These are phyloP conservation scores for Emericellopsis cladophorae DNA, from an alignment of 2,329 filamentous ascomycete species.

Conservation along the genomic window DNA sequence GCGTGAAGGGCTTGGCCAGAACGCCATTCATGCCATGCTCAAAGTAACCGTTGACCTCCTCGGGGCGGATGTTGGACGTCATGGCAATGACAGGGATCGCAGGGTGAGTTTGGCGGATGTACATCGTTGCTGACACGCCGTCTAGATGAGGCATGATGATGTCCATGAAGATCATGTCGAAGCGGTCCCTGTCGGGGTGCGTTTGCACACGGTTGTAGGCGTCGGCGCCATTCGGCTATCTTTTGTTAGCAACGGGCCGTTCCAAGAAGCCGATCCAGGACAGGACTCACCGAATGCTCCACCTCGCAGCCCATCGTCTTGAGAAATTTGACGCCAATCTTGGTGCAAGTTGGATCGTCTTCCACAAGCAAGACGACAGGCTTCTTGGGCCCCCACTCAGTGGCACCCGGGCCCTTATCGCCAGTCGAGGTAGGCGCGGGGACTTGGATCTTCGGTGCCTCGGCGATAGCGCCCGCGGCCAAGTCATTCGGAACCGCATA, in stretches of 20 bases:
- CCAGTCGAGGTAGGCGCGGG: conserved; percentile 8
- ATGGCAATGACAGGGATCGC: conserved; percentile 88
- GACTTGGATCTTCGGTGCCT: conserved; percentile 12
- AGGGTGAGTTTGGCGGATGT: conserved; percentile 78
- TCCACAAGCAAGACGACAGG: conserved; percentile 87
- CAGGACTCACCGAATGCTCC: conserved; percentile 48
- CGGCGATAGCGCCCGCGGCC: conserved; percentile 19
- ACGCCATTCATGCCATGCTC: conserved; percentile 99
- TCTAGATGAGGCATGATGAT: conserved; percentile 97
- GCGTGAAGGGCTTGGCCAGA: conserved; percentile 90
- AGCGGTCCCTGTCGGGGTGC: conserved; percentile 28
- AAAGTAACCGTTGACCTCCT: conserved; percentile 96
- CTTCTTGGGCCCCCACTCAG: conserved; percentile 44
- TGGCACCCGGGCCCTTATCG: conserved; percentile 22
- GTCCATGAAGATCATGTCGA: conserved; percentile 71
- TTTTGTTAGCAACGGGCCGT: not conserved
- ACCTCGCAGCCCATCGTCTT: conserved; percentile 53
- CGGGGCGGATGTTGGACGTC: conserved; percentile 95
- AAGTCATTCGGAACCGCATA: conserved; percentile 59
- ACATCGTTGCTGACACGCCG: conserved; percentile 84
- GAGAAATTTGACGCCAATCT: conserved; percentile 56
- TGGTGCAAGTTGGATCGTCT: conserved; percentile 56
- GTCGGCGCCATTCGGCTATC: conserved; percentile 62
- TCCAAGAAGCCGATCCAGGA: not conserved
- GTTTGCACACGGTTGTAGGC: conserved; percentile 72